phyloP scores from a whole-genome alignment of 2,329 filamentous ascomycete species.

The Beauveria sp. region DNA sequence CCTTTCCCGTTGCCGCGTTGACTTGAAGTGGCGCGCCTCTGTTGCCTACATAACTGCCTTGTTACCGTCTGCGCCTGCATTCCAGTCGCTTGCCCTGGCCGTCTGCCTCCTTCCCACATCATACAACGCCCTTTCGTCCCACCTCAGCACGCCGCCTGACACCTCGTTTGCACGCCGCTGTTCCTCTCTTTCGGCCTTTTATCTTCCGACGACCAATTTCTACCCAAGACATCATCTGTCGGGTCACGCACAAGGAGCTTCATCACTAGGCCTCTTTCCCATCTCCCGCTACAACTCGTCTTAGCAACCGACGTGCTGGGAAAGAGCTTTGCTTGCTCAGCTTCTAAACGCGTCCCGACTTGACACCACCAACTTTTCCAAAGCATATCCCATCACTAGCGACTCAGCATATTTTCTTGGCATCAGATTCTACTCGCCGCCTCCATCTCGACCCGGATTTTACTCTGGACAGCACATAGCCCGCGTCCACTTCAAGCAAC shows the following conservation, averaged over 20 bases:
- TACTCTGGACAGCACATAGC: background rate
- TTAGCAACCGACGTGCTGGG: background rate
- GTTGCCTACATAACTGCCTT: background rate
- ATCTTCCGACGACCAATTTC: background rate
- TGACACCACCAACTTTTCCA: background rate
- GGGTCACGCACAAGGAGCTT: background rate
- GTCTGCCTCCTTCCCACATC: background rate
- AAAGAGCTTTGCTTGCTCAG: background rate
- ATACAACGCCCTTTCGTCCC: background rate
- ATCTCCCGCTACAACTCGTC: background rate
- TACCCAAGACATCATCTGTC: constrained; percentile 1
- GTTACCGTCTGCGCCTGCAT: constrained; percentile 3
- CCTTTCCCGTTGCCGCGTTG: background rate
- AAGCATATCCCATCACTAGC: background rate
- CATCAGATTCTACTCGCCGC: constrained; percentile 1
- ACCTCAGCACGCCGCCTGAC: background rate
- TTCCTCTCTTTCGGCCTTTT: background rate
- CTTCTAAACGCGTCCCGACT: background rate
- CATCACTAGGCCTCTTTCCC: background rate
- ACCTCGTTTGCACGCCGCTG: background rate
- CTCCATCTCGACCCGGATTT: background rate
- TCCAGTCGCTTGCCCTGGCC: constrained; percentile 1
- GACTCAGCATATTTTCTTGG: constrained; percentile 5
- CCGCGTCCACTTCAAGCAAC: constrained; percentile 3
- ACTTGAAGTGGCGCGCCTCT: background rate